A percentile compares a stretch with the other conserved stretches of the same genome.
phyloP scores from a whole-genome alignment of 2,329 filamentous ascomycete species.

The Trichophyton schoenleinii region DNA sequence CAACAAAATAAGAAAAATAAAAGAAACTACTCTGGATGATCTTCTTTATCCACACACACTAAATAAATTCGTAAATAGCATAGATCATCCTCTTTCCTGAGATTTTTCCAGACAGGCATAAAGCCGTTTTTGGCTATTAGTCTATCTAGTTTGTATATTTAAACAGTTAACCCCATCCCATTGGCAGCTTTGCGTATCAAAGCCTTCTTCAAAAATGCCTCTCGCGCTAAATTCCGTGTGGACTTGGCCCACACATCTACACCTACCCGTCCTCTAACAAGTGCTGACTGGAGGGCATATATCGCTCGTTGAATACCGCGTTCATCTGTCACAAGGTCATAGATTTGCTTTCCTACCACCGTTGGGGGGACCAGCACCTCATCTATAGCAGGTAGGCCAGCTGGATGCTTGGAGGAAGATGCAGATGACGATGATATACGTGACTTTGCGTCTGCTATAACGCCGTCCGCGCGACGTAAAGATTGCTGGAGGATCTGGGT shows the following conservation, averaged over 20 bases:
- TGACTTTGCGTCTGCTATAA: slow-evolving; percentile 59
- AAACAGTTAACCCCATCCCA: slow-evolving; percentile 32
- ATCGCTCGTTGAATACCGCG: slow-evolving; percentile 74
- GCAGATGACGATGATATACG: slow-evolving; percentile 29
- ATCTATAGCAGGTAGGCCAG: slow-evolving; percentile 61
- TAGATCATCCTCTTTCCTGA: too few relatives aligned
- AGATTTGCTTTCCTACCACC: slow-evolving; percentile 84
- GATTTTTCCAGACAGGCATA: too few relatives aligned
- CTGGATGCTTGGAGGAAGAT: slow-evolving; percentile 10
- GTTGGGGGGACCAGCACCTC: slow-evolving; percentile 88
- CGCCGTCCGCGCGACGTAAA: slow-evolving; percentile 62
- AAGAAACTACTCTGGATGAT: too few relatives aligned
- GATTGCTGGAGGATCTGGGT: slow-evolving; percentile 64
- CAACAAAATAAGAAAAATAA: too few relatives aligned
- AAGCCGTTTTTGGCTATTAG: neutral
- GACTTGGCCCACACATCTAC: slow-evolving; percentile 36
- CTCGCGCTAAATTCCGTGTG: slow-evolving; percentile 36
- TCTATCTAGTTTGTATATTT: neutral
- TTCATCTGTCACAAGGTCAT: slow-evolving; percentile 79
- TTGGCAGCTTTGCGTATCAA: slow-evolving; percentile 35
- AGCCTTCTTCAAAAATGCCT: slow-evolving; percentile 36
- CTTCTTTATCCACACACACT: too few relatives aligned
- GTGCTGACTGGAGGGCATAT: slow-evolving; percentile 45
- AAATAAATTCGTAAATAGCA: too few relatives aligned
- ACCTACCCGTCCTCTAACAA: slow-evolving; percentile 34